Evolutionary conservation across 1,139 yeast species (phyloP), one percentile per base, ranked within the genome.

Genomic region (Barnettozyma hawaiiensis): DNA sequence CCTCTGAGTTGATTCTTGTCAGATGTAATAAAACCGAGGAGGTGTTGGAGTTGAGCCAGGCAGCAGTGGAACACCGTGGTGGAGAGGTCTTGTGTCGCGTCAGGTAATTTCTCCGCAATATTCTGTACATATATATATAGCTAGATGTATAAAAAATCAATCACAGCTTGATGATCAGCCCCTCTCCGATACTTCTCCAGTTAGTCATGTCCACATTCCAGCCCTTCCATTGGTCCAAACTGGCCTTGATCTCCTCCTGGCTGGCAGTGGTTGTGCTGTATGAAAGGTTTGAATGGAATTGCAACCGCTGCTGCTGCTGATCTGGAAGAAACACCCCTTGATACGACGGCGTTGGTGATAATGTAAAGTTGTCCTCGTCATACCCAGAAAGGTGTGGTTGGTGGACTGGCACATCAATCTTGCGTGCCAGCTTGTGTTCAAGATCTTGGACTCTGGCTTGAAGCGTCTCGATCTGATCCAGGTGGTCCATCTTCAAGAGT

Each of bases 61-160:
- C 97, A 34, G 85, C 94, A 23, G 74, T 77, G 52, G 81, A 76
- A 60, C 76, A 81, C 46, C 60, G 81, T 37, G 78, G 76, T 31
- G 97, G 96, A 34, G 83, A 84, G 67, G 80, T 87, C 20, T 71
- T 90, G 51, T 86, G 95, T 62, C 80, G 97, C 57, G 83, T 85
- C 42, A 76, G 73, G 60, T 82, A 65, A 44, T 5, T 27, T n/a
- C n/a, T n/a, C n/a, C n/a, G n/a, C n/a, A n/a, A n/a, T n/a, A n/a
- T n/a, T n/a, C n/a, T 35, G 29, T 24, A 35, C 22, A 35, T 24
- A 35, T 16, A 31, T 31, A 27, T 15, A 27, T n/a, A 26, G n/a
- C n/a, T n/a, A n/a, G n/a, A n/a, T n/a, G n/a, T n/a, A n/a, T n/a
- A n/a, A n/a, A n/a, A n/a, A n/a, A n/a, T n/a, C n/a, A n/a, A 14